Evolutionary conservation across 257 asterid species (phyloP), one percentile per base, ranked within the genome.

Genomic region (Catharanthus roseus): DNA sequence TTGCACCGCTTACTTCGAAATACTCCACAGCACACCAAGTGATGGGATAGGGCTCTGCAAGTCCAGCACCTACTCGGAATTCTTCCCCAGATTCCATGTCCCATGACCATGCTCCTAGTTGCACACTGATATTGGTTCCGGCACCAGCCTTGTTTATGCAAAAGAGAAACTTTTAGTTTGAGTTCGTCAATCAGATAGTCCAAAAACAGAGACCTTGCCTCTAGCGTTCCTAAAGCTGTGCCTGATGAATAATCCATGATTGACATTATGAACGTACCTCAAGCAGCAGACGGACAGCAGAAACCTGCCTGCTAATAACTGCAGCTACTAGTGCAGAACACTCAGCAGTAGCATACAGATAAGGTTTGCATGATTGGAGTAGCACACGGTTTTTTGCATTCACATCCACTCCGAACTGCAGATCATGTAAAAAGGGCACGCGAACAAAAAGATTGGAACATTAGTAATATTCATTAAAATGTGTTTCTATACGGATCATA

Each of bases 81-180:
- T 88, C 97, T 77, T 90, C 97, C n/a, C 93, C 96, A 49, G 92
- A 76, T 76, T 86, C 83, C 65, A 79, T 75, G 80, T 90, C 96
- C 96, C 95, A 90, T 63, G 90, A 90, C 96, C 96, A 88, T 71
- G 93, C 92, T 67, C 97, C 96, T 45, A 90, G 88, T 47, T 75
- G 88, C 68, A 84, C 91, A 73, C 81, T 73, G 77, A 77, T 78
- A 77, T 88, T 91, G 66, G 86, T 83, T 81, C 75, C 82, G 57
- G 79, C 88, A 61, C 96, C 91, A 41, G 85, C 90, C 96, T 88
- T 60, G 65, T 67, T 75, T 68, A 55, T 66, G 39, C n/a, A n/a
- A n/a, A 53, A 69, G 26, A 31, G 15, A 54, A 28, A 53, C 2
- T n/a, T 33, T 24, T 23, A 53, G 23, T 13, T 36, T 4, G 56